A percentile compares a stretch with the other conserved stretches of the same genome.
These are phyloP conservation scores for Diospyros lotus DNA, from an alignment of 148 eudicot species.

Conservation along the genomic window DNA sequence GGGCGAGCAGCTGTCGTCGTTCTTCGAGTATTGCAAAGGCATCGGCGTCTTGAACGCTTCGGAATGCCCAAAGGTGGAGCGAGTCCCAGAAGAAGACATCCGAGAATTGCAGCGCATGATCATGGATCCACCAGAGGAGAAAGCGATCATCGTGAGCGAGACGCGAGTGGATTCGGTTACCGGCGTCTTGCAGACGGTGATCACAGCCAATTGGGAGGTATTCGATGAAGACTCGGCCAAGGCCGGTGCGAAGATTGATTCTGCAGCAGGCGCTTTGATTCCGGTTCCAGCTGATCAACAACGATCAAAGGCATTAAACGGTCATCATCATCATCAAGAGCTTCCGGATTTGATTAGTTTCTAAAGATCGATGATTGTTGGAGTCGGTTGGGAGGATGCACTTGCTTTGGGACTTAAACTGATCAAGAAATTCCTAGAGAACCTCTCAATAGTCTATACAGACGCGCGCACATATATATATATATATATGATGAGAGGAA, in stretches of 20 bases:
- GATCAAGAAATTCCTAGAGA: not conserved
- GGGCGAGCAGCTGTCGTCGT: conserved; percentile 48
- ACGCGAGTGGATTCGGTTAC: no score
- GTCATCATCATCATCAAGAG: conserved; percentile 3
- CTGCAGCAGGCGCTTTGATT: conserved; percentile 19
- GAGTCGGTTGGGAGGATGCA: not conserved
- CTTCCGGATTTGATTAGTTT: conserved; percentile 38
- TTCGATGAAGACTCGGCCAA: conserved; percentile 8
- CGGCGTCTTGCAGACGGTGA: conserved; percentile 1
- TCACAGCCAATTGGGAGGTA: conserved; percentile 5
- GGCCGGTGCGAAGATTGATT: conserved; percentile 12
- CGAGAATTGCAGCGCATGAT: conserved; percentile 37
- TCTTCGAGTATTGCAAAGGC: conserved; percentile 44
- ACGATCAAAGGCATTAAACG: not conserved
- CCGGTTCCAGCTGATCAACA: not conserved
- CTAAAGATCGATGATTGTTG: not conserved
- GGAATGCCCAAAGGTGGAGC: conserved; percentile 29
- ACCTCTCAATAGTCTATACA: not conserved
- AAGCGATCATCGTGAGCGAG: no score
- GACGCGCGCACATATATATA: no score
- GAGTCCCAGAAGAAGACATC: not conserved
- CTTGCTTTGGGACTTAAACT: not conserved
- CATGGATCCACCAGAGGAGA: conserved; percentile 15
- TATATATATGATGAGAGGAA: no score
- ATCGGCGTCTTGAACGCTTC: conserved; percentile 39